These are phyloP conservation scores for Didymella glomerata DNA, from an alignment of 2,329 filamentous ascomycete species.

Conservation along the genomic window DNA sequence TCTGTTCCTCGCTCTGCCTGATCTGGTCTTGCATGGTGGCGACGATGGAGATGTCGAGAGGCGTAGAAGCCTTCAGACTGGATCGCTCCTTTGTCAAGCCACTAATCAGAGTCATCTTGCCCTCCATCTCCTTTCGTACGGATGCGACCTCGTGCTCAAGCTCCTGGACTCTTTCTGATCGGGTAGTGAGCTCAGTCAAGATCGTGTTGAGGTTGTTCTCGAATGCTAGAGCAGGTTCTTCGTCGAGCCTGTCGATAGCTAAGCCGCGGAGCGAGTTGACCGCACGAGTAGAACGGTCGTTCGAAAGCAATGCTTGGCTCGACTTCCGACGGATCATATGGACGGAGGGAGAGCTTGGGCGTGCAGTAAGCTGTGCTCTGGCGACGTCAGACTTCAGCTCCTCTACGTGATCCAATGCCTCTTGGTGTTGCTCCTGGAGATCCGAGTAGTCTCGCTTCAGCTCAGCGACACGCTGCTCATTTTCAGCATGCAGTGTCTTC, in stretches of 20 bases:
- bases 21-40: conserved; percentile 88
- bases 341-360: conserved; percentile 70
- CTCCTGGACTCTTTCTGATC: conserved; percentile 88
- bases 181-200: conserved; percentile 87
- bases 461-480: conserved; percentile 76
- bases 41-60: conserved; percentile 91
- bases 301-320: conserved; percentile 84
- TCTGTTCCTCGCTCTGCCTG: conserved; percentile 81
- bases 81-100: conserved; percentile 92
- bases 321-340: conserved; percentile 93
- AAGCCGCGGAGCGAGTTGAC: conserved; percentile 90
- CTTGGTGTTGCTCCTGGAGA: conserved; percentile 81
- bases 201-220: conserved; percentile 90
- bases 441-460: conserved; percentile 82
- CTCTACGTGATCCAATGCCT: conserved; percentile 85
- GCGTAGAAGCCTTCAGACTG: conserved; percentile 80
- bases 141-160: conserved; percentile 84
- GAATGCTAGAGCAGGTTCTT: conserved; percentile 86
- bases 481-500: conserved; percentile 74
- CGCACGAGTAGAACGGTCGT: conserved; percentile 90
- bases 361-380: conserved; percentile 69
- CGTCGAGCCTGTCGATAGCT: conserved; percentile 84
- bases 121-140: conserved; percentile 95
- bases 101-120: conserved; percentile 94
- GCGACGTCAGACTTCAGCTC: conserved; percentile 87